Evolutionary conservation across 2,329 filamentous ascomycete genomes (phyloP), one percentile per base, ranked within the genome.

Genomic region (Venturia pyrina): DNA sequence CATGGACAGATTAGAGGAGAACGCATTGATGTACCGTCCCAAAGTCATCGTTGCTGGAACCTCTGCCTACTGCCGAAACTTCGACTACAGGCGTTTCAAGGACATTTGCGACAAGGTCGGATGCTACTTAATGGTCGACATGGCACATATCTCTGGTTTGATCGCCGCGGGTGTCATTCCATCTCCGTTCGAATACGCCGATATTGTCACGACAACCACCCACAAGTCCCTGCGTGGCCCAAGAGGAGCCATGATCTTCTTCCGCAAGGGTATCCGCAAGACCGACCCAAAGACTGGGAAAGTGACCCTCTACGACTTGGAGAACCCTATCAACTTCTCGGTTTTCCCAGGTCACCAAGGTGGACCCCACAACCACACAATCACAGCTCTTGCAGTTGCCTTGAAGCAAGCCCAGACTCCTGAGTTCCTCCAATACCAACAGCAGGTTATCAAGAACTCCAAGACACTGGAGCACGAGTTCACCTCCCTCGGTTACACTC

Each of bases 311-410:
- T 99, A 97, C 79, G 88, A 97, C 73, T 88, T 99, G 53, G 95
- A 98, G 78, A 85, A 83, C 37, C 90, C 93, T 66, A 99, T 99
- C 81, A 99, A 99, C 80, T 86, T 87, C 72, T 96, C 93, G 66
- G 95, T 99, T 68, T 99, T 99, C 83, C 95, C 95, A 19, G 95
- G 95, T 66, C 95, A 99, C 79, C 95, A 99, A 78, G 95, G 95
- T 75, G 95, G 95, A 32, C 95, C 95, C 65, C 95, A 99, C 81
- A 99, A 99, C 82, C 95, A 99, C 82, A 99, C 95, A 71, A 99
- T 99, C 77, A 96, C 95, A 44, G 95, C 95, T 57, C 83, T 99
- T 37, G 87, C 95, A 24, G 95, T 99, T 62, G 95, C 95, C 15
- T 84, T 99, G 67, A 96, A 96, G 81, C 95, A 99, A 79, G 91